phyloP scores from a whole-genome alignment of 345 rosid species.

The Acer saccharum region DNA sequence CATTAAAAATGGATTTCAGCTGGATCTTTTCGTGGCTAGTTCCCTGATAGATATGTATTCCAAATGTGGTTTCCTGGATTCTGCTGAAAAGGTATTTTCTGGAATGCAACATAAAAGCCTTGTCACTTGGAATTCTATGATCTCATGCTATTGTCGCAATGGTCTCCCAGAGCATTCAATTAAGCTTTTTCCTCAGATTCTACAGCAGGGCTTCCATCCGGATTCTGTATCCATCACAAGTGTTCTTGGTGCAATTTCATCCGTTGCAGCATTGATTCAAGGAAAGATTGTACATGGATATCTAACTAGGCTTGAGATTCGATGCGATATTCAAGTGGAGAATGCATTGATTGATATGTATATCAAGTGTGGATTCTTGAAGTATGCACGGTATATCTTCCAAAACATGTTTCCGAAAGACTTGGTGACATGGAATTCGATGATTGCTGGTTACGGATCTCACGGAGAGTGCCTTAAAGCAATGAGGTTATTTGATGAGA shows the following conservation, averaged over 20 bases:
- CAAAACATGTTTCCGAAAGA: constrained; percentile 47
- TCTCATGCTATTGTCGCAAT: constrained; percentile 68
- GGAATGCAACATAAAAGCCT: constrained; percentile 53
- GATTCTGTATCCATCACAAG: constrained; percentile 68
- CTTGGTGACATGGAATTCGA: constrained; percentile 70
- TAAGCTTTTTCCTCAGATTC: constrained; percentile 43
- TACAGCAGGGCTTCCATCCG: constrained; percentile 44
- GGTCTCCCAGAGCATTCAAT: constrained; percentile 62
- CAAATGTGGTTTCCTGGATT: constrained; percentile 58
- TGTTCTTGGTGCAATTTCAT: constrained; percentile 70
- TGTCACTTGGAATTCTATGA: constrained; percentile 78
- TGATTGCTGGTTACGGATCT: constrained; percentile 80
- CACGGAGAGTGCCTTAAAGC: constrained; percentile 64
- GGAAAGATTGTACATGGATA: constrained; percentile 73
- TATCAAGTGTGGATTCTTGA: constrained; percentile 63
- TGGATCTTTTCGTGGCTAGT: constrained; percentile 63
- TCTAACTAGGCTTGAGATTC: constrained; percentile 48
- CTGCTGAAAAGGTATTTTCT: constrained; percentile 55
- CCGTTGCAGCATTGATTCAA: constrained; percentile 55
- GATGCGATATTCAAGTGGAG: constrained; percentile 55
- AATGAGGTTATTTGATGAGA: constrained; percentile 50
- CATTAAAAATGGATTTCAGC: constrained; percentile 51
- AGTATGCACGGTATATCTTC: constrained; percentile 57
- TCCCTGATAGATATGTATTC: constrained; percentile 82
- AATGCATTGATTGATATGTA: constrained; percentile 86